Evolutionary conservation across 805 yeast genomes (phyloP).

Genomic region (Ogataea ganodermae): DNA sequence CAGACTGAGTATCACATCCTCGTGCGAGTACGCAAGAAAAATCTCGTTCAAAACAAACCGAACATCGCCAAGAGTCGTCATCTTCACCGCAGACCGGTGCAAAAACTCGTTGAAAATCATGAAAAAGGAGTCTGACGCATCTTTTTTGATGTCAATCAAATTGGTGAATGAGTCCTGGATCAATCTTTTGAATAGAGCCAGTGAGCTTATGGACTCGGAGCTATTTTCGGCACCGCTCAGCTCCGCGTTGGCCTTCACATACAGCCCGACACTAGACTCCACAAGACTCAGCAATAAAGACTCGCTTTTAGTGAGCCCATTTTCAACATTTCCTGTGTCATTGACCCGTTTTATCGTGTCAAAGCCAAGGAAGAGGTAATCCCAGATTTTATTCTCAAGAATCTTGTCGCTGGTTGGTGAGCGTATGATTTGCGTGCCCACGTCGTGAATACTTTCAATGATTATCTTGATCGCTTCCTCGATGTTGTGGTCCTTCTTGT

Average conservation of each 20-base stretch:
- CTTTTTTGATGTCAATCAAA: conserved; percentile 36
- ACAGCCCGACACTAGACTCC: conserved; percentile 39
- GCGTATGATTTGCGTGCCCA: conserved; percentile 27
- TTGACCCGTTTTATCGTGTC: conserved; percentile 32
- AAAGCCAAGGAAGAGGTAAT: conserved; percentile 37
- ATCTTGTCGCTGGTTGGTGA: conserved; percentile 11
- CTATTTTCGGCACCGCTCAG: conserved; percentile 3
- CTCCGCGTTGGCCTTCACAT: conserved; percentile 32
- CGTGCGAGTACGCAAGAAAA: conserved; percentile 64
- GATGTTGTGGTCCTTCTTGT: conserved; percentile 26
- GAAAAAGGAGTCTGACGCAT: conserved; percentile 45
- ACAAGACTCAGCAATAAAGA: conserved; percentile 42
- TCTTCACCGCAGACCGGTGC: conserved; percentile 45
- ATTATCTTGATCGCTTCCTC: conserved; percentile 37
- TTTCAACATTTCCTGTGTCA: conserved; percentile 17
- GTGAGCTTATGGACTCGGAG: conserved; percentile 10
- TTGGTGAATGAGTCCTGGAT: conserved; percentile 45
- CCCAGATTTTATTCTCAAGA: conserved; percentile 38
- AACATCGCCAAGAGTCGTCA: conserved; percentile 60
- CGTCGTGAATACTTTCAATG: conserved; percentile 15
- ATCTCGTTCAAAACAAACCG: conserved; percentile 62
- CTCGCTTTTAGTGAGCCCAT: conserved; percentile 35
- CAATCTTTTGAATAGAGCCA: conserved; percentile 40
- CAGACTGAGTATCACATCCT: conserved; percentile 53
- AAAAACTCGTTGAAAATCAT: conserved; percentile 57